Base-by-base conservation (phyloP, 1,284 basidiomycete species). In the Leccinum pallidistipes region DNA sequence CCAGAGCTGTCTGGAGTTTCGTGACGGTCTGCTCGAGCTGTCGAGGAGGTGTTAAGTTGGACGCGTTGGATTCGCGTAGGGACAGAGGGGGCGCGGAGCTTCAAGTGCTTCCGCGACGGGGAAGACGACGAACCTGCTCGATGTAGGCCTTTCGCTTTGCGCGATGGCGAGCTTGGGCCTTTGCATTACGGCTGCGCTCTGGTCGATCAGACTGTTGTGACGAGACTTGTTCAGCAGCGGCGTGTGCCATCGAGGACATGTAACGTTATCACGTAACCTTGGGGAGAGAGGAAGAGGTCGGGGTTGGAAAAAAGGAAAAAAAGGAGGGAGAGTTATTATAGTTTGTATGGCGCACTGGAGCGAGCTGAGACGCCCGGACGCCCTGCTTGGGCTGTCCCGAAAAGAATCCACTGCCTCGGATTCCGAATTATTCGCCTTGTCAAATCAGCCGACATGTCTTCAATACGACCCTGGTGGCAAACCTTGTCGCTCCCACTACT, bases 111-210 rank as follows among this genome's bases (percentile, higher is more conserved):
- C 40, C 56, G 58, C 60, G 66, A 60, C 16, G 31, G 55, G 50
- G 7, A 29, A n/a, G 59, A 6, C 5, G 51, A 62, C 62, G 10
- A 1, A 92, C 92, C 79, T 93, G 88, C 69, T 94, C 92, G 71
- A 95, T 92, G 79, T 95, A 94, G 11, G 92, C 93, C 80, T 95
- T 95, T 76, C 94, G 84, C 78, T 95, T 95, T 73, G 93, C 94
- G 60, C 93, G 86, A 80, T 95, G 93, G 69, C 93, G 81, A 58
- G 93, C 92, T 79, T 96, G 93, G 3, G 93, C 94, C 74, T 91
- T 92, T 61, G 91, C 91, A 78, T 92, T 93, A 78, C 91, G 86
- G 78, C 87, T 88, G 65, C 90, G 87, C 76, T 91, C 88, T 78
- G 89, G 88, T 45, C 78, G 77, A 71, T 82, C 80, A 55, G 69